Conservation (phyloP, 371 early-diverging fungal genomes). For the Rhizopus microsporus region DNA sequence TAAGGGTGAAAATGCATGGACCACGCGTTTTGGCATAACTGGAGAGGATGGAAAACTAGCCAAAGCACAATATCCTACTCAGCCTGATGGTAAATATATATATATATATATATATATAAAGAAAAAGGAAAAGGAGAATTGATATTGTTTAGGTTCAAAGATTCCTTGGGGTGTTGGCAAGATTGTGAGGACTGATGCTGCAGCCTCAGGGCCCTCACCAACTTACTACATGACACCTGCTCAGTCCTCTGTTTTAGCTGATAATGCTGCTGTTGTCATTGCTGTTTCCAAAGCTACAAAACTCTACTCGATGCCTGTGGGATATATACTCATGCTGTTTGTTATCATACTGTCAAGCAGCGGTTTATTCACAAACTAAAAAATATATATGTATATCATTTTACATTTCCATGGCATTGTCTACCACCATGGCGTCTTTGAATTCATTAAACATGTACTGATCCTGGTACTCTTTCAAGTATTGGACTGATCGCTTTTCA, state of each 20-base stretch:
- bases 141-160: constrained; percentile 23
- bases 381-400: constrained; percentile 2
- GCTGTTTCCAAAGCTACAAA: constrained; percentile 12
- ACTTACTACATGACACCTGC: constrained; percentile 23
- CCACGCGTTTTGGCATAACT: constrained; percentile 43
- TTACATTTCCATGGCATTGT: constrained; percentile 55
- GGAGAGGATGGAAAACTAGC: constrained; percentile 27
- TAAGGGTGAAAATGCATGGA: constrained; percentile 42
- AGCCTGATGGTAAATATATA: constrained; percentile 37
- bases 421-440: constrained; percentile 38
- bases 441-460: constrained; percentile 89
- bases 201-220: constrained; percentile 2
- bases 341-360: background rate
- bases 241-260: constrained; percentile 22
- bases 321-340: background rate
- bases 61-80: constrained; percentile 30
- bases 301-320: background rate
- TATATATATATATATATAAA: too few relatives aligned
- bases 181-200: constrained; percentile 7
- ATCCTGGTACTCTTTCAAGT: constrained; percentile 86
- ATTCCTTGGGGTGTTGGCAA: constrained; percentile 54
- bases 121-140: background rate
- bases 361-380: constrained; percentile 1
- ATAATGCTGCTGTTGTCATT: constrained; percentile 17
- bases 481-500: constrained; percentile 95